Evolutionary conservation across 2,329 filamentous ascomycete species (phyloP), one percentile per base, ranked within the genome.

Genomic region (Cercospora beticola): DNA sequence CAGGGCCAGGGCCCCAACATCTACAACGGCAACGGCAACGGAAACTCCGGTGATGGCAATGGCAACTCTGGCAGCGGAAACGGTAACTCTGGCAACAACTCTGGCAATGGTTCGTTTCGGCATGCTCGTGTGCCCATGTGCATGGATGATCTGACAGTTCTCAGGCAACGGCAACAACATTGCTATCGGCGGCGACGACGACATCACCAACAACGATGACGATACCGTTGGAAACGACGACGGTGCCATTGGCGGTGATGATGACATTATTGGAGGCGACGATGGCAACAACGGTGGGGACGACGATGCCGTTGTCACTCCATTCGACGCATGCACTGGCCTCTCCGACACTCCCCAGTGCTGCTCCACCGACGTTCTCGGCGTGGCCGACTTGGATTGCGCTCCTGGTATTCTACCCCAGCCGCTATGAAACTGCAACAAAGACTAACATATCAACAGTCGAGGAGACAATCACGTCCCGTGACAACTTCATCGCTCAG

Each of bases 21-120:
- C 54, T 30, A 57, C 54, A 30, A 57, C 23, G 61, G 61, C 40
- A 28, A 54, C n/a, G 61, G 61, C 26, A 63, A 63, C 28, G 61
- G 59, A 26, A 46, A 46, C 59, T 40, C 21, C 8, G 59, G 59
- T n/a, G 16, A 23, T n/a, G 59, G 59, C n/a, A 61, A 46, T 28
- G 59, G 61, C 61, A 63, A 54, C 43, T 52, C 40, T 3, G 61
- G 61, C 23, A 54, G 31, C 21, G 61, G 61, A 23, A 31, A 30
- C 18, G 61, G 61, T 4, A 63, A 63, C 36, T 57, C 54, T 18
- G 54, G 54, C 54, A 6, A 31, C 4, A 31, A 57, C 14, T 57
- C 54, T 30, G 54, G 54, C 8, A 31, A n/a, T 7, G 54, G 54
- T 57, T 18, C 2, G 54, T 57, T 9, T 8, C 6, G 14, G 31